Conservation (phyloP, 2,329 filamentous ascomycete genomes). For the Periconia sp. region DNA sequence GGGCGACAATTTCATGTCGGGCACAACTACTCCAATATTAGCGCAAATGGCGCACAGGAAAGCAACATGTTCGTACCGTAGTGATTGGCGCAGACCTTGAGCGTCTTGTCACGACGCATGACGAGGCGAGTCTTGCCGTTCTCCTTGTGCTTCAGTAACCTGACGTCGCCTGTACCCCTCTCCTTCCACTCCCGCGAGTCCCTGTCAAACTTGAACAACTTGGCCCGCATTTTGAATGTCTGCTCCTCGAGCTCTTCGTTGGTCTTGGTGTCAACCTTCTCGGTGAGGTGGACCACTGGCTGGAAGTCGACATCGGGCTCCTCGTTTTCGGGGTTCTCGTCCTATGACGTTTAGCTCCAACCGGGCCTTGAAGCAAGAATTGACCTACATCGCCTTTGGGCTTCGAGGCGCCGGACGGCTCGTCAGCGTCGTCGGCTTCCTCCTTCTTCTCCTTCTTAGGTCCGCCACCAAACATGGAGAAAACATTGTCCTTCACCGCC, state of each 20-base stretch:
- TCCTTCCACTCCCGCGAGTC: slow-evolving; percentile 98
- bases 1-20: slow-evolving; percentile 98
- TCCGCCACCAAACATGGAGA: slow-evolving; percentile 98
- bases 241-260: slow-evolving; percentile 98
- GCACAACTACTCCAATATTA: slow-evolving; percentile 70
- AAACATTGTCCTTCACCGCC: slow-evolving; percentile 67
- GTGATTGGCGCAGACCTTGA: slow-evolving; percentile 99
- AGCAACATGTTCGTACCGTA: slow-evolving; percentile 72
- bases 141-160: slow-evolving; percentile 98
- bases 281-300: slow-evolving; percentile 92
- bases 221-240: slow-evolving; percentile 99
- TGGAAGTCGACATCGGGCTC: slow-evolving; percentile 96
- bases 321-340: slow-evolving; percentile 84
- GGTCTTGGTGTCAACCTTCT: slow-evolving; percentile 96
- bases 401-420: slow-evolving; percentile 83
- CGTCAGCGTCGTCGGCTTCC: slow-evolving; percentile 74
- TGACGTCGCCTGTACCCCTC: slow-evolving; percentile 94
- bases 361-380: slow-evolving; percentile 8
- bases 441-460: slow-evolving; percentile 95
- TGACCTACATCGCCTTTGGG: slow-evolving; percentile 57
- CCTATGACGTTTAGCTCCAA: slow-evolving; percentile 43
- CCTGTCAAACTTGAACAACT: slow-evolving; percentile 97
- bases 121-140: slow-evolving; percentile 97
- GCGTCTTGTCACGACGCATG: slow-evolving; percentile 99
- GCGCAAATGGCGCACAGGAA: slow-evolving; percentile 17